Conservation (phyloP, 164 flowering plant species). For the Berberis vulgaris region DNA sequence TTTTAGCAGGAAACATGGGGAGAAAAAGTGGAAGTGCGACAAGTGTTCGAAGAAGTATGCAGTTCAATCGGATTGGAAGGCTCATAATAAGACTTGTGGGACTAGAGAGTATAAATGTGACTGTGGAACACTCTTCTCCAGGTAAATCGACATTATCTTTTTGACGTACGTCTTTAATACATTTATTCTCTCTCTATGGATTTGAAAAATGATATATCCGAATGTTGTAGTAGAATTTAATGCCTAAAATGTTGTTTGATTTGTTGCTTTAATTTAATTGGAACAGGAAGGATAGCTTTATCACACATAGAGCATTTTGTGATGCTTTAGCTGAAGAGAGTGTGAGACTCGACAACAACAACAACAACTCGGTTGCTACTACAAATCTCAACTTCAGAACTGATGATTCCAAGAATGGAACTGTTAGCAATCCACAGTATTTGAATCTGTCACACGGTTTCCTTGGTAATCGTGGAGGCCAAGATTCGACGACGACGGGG, state of each 20-base stretch:
- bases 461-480: background rate
- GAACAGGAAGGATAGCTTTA: slow-evolving; percentile 78
- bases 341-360: too few relatives aligned
- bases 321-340: slow-evolving; percentile 59
- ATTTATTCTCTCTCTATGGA: too few relatives aligned
- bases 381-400: slow-evolving; percentile 17
- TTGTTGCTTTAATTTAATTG: too few relatives aligned
- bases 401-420: background rate
- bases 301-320: slow-evolving; percentile 72
- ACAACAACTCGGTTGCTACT: slow-evolving; percentile 17
- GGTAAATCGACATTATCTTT: too few relatives aligned
- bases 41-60: slow-evolving; percentile 77
- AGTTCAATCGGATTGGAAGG: slow-evolving; percentile 83
- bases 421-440: slow-evolving; percentile 4
- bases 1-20: slow-evolving; percentile 70
- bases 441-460: background rate
- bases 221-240: too few relatives aligned
- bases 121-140: slow-evolving; percentile 77
- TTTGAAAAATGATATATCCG: too few relatives aligned
- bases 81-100: slow-evolving; percentile 69
- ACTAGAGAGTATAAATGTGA: slow-evolving; percentile 71
- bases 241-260: too few relatives aligned
- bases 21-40: slow-evolving; percentile 81
- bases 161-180: too few relatives aligned
- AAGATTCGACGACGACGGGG: slow-evolving; percentile 3